Evolutionary conservation across 2,329 filamentous ascomycete genomes (phyloP), one percentile per base, ranked within the genome.

Genomic region (Stachybotrys chartarum): DNA sequence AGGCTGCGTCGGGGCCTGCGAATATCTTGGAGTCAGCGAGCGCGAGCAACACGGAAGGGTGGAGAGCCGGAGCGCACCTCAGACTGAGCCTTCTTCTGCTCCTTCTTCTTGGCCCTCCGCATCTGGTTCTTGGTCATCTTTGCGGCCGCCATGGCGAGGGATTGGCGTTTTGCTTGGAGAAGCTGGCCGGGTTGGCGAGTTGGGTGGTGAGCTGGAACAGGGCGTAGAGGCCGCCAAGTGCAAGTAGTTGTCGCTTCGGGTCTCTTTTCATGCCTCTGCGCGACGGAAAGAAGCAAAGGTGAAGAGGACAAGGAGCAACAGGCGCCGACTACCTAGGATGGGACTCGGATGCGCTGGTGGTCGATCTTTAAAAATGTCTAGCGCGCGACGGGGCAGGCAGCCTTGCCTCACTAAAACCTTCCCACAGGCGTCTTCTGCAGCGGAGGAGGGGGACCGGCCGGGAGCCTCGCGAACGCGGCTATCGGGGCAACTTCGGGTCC

Each of bases 51-150:
- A 35, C 31, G 39, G 14, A 17, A 50, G 52, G 24, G 16, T 47
- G 18, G 17, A 49, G 14, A 35, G 30, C 11, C 44, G 8, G 45
- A 11, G 30, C 58, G 60, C 54, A 83, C 82, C 64, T 84, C 76
- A 70, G 81, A 75, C 53, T 80, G 75, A 62, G 83, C 73, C 66
- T 85, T 85, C 76, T 95, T 95, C 69, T 90, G 84, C 65, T 91
- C 88, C 85, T 96, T 97, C 83, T 94, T 96, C 79, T 93, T 92
- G 51, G 91, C 89, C 71, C 93, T 86, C 71, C 91, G 84, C 78
- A 92, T 87, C 75, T 96, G 91, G 74, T 97, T 97, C 79, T 97
- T 97, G 70, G 88, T 91, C 78, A 88, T 85, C 77, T 93, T 95
- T 62, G 79, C 72, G 61, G 77, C 71, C 66, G 82, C 83, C 84